Evolutionary conservation across 768 basidiomycete species (phyloP).

Genomic region (Panus rudis): DNA sequence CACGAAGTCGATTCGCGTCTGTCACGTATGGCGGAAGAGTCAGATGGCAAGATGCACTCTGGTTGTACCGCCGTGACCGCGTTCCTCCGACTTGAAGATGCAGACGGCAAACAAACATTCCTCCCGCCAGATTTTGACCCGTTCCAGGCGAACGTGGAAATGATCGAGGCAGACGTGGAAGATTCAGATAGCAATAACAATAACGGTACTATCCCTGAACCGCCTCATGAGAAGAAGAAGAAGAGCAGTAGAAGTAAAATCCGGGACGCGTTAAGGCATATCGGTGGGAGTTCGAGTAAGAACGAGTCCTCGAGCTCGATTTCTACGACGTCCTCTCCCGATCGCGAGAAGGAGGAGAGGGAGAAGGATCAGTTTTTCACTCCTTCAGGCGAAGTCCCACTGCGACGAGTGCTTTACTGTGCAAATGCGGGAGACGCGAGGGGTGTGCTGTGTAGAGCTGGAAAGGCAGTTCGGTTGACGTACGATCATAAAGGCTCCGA

Average conservation of each 20-base stretch:
- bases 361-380: constrained; percentile 12
- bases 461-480: constrained; percentile 86
- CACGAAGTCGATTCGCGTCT: constrained; percentile 83
- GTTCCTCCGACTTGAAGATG: constrained; percentile 88
- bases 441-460: constrained; percentile 85
- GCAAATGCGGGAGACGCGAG: constrained; percentile 97
- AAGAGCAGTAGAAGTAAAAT: constrained; percentile 38
- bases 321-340: constrained; percentile 13
- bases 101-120: constrained; percentile 66
- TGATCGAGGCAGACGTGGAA: constrained; percentile 25
- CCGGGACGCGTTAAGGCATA: constrained; percentile 47
- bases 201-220: constrained; percentile 27
- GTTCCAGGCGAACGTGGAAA: constrained; percentile 5
- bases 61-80: constrained; percentile 97
- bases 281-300: constrained; percentile 17
- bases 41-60: constrained; percentile 88
- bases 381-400: constrained; percentile 20
- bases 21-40: constrained; percentile 78
- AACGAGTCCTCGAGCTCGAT: not conserved
- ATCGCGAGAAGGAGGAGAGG: constrained; percentile 3
- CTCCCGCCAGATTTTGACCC: constrained; percentile 25
- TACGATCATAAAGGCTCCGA: constrained; percentile 99
- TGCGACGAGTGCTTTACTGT: constrained; percentile 80
- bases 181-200: constrained; percentile 42
- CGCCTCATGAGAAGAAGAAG: constrained; percentile 35